Base-by-base conservation (phyloP, 2,329 filamentous ascomycete species). In the Corinectria fuckeliana region DNA sequence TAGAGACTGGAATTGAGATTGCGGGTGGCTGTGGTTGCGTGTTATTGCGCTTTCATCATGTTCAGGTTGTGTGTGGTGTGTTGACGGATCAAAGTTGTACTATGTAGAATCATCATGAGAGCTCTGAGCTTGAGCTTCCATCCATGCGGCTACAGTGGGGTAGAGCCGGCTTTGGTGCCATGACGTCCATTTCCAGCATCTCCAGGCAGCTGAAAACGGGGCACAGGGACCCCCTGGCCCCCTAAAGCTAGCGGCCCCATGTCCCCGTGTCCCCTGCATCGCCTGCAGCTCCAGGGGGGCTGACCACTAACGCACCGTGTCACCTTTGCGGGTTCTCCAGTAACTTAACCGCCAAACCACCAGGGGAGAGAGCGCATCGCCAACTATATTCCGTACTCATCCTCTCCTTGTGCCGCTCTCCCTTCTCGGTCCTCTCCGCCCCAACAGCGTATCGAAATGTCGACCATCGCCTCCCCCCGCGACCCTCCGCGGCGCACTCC, bases 401-500 rank as follows among this genome's bases (percentile, higher is more conserved):
- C 16, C 51, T 51, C 38, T 41, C 16, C 14, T 18, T 21, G 32
- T 20, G 7, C 18, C 10, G 10, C 18, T 45, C 42, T 28, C 16
- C 8, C 11, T 16, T 32, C 30, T 38, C 28, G n/a, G n/a, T n/a
- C 23, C 26, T 21, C 21, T n/a, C 51, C 18, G 42, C 14, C 9
- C 69, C 62, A 61, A 88, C n/a, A n/a, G n/a, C n/a, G n/a, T n/a
- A 47, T 34, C 25, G 69, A 60, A 64, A 89, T 89, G 87, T 88
- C 87, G 8, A 88, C 86, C 39, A 89, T 89, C 62, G 85, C 87
- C 38, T 82, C 84, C 9, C 86, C 86, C 21, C 84, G 87, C 58
- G 86, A 89, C 38, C 78, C 82, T 71, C 73, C 87, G 79, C 82
- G 82, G 11, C 74, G 75, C 58, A 79, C 89, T 4, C 90, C 91